Evolutionary conservation across 306 rosid genomes (phyloP), one percentile per base, ranked within the genome.

Genomic region (Begonia peltatifolia): DNA sequence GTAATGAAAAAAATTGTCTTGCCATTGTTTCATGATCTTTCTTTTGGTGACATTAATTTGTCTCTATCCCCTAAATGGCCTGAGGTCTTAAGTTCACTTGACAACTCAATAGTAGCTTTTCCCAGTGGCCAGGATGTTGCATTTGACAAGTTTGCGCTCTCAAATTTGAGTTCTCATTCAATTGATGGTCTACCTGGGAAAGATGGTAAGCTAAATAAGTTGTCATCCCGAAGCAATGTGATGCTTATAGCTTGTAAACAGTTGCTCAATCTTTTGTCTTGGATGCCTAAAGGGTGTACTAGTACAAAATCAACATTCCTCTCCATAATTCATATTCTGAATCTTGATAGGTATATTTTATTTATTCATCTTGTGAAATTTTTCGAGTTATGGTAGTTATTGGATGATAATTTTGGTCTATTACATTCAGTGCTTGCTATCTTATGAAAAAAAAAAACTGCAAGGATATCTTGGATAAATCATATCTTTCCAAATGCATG

Each of bases 311-410:
- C 97, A 55, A 60, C 71, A 50, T 72, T 80, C 56, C 72, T n/a
- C 56, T 58, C 67, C 60, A 62, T 67, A 35, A 64, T 85, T 44
- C 63, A 70, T 61, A 64, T 89, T 68, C 83, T 89, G 68, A 80
- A 89, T 71, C 85, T 89, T 61, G 95, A 89, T 76, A 60, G 97
- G 97, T 89, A 76, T 42, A 15, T 14, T 52, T 47, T 47, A 53
- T 35, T 59, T 35, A 20, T 18, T 2, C 46, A 11, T n/a, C 22
- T 11, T 59, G 35, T 46, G 47, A 25, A 11, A 16, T 59, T 50
- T 60, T 49, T 20, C 42, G 41, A 41, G 12, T 25, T 25, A 38
- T 49, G 47, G 55, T 50, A 12, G 42, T 20, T 25, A 43, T 14
- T 47, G 22, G 10, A 10, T 6, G 22, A 50, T 61, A 30, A 30